phyloP scores from a whole-genome alignment of 176 grass and related monocot species.

The Ensete ventricosum region DNA sequence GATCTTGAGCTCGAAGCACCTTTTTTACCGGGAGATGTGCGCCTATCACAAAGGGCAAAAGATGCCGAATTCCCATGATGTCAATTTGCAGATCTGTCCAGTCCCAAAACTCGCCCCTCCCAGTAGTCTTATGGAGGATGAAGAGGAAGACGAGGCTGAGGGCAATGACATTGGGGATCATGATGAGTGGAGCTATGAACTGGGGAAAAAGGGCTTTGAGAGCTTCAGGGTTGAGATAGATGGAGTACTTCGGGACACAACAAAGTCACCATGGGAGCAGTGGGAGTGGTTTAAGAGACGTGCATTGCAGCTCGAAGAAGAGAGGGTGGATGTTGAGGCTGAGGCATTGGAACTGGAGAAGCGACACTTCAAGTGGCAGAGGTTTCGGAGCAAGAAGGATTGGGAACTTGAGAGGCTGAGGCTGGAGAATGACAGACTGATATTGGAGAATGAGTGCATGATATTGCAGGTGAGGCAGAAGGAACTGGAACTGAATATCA shows the following conservation, averaged over 20 bases:
- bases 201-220: not conserved
- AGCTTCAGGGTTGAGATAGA: conserved; percentile 7
- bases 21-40: conserved; percentile 20
- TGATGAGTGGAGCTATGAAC: not conserved
- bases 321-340: conserved; percentile 15
- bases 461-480: conserved; percentile 13
- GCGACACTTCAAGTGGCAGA: conserved; percentile 24
- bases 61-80: conserved; percentile 14
- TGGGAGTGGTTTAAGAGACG: conserved; percentile 15
- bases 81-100: not conserved
- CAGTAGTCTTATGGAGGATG: not conserved
- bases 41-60: conserved; percentile 8
- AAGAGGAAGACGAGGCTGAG: not conserved
- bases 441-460: conserved; percentile 21
- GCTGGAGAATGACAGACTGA: conserved; percentile 25
- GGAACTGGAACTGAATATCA: conserved; percentile 12
- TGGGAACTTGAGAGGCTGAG: conserved; percentile 19
- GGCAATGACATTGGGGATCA: not conserved
- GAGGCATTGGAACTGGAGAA: conserved; percentile 21
- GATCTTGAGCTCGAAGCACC: conserved; percentile 14
- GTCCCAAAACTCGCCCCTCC: not conserved
- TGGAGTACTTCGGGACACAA: not conserved
- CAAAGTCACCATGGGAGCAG: conserved; percentile 7
- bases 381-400: conserved; percentile 28
- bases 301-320: conserved; percentile 10